Evolutionary conservation across 2,329 filamentous ascomycete species (phyloP).

Genomic region (Samsoniella hepiali): DNA sequence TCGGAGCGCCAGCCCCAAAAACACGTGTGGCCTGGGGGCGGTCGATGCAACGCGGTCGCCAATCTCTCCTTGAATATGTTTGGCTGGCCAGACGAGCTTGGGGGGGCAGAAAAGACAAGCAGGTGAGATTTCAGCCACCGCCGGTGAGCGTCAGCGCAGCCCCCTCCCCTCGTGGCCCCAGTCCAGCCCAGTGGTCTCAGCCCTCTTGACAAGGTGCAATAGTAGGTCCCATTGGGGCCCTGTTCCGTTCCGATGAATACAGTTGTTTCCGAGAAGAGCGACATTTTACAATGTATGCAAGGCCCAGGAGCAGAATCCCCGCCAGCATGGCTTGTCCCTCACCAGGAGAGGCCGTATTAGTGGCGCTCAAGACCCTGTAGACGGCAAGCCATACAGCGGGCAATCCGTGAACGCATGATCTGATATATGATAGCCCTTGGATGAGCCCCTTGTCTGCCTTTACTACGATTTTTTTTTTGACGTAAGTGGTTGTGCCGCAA

Average conservation of each 20-base stretch:
- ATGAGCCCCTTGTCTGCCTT: background rate
- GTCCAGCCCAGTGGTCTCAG: background rate
- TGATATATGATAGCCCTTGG: background rate
- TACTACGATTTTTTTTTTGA: background rate
- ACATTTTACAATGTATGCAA: background rate
- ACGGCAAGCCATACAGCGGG: background rate
- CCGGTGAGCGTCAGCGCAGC: slow-evolving; percentile 4
- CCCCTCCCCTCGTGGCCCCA: background rate
- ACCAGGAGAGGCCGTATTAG: background rate
- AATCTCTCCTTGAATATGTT: background rate
- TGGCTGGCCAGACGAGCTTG: background rate
- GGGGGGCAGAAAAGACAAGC: background rate
- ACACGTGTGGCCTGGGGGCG: background rate
- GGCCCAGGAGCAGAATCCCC: background rate
- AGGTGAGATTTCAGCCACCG: slow-evolving; percentile 1
- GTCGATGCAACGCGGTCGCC: background rate
- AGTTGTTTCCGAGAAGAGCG: background rate
- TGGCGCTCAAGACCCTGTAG: background rate
- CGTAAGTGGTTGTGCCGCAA: background rate
- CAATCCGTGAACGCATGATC: background rate
- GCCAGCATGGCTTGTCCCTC: background rate
- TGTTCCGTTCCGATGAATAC: background rate
- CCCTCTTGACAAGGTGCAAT: background rate
- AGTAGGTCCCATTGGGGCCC: background rate
- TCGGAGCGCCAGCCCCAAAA: background rate